Conservation (phyloP, 2,329 filamentous ascomycete genomes). For the Teratosphaeria pseudoeucalypti region DNA sequence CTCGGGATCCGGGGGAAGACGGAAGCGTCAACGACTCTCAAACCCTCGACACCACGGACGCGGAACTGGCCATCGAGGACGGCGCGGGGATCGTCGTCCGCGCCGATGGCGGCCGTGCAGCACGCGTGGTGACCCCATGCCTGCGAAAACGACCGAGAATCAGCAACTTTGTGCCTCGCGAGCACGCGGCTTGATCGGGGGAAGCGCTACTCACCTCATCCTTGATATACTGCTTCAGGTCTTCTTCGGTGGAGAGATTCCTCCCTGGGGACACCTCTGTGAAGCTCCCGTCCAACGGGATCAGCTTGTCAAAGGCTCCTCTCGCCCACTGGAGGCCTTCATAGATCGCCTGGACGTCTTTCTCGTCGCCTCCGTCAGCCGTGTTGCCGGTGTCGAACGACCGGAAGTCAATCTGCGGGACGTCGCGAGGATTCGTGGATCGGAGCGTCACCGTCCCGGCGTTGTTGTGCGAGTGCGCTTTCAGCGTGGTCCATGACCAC, state of each 20-base stretch:
- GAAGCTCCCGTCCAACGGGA: constrained; percentile 34
- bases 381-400: constrained; percentile 37
- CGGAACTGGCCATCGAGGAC: constrained; percentile 48
- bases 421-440: constrained; percentile 52
- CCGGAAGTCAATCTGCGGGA: constrained; percentile 53
- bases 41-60: constrained; percentile 44
- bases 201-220: constrained; percentile 23
- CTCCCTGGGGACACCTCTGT: constrained; percentile 34
- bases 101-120: constrained; percentile 47
- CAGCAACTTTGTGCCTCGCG: neutral
- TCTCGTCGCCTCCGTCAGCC: constrained; percentile 7
- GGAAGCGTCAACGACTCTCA: constrained; percentile 54
- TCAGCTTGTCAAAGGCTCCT: constrained; percentile 20
- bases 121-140: constrained; percentile 50
- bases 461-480: constrained; percentile 54
- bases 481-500: constrained; percentile 44
- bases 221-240: constrained; percentile 39
- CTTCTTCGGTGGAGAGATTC: constrained; percentile 23
- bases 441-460: constrained; percentile 51
- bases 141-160: constrained; percentile 14
- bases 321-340: constrained; percentile 47
- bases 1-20: constrained; percentile 47
- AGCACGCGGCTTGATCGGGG: too few species aligned
- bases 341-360: constrained; percentile 41
- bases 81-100: constrained; percentile 42